phyloP scores from a whole-genome alignment of 164 flowering plant genomes.

The Kingdonia uniflora region DNA sequence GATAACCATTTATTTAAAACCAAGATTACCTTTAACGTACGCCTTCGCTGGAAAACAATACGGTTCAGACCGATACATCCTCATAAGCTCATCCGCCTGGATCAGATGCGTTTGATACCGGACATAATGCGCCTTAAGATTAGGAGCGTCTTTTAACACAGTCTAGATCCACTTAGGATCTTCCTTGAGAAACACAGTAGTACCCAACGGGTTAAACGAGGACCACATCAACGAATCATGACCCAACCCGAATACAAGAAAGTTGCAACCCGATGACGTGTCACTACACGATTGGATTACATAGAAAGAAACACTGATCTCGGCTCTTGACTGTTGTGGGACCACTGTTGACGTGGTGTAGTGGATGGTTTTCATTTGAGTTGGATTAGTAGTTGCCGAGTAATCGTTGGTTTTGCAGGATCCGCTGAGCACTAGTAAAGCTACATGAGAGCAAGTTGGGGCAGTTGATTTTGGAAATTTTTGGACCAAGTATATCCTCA shows the following conservation, averaged over 20 bases:
- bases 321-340: constrained; percentile 23
- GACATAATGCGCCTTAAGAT: constrained; percentile 37
- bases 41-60: constrained; percentile 21
- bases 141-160: constrained; percentile 37
- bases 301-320: constrained; percentile 24
- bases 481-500: too few relatives aligned
- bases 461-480: too few relatives aligned
- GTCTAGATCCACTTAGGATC: constrained; percentile 52
- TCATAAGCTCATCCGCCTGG: constrained; percentile 42
- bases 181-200: constrained; percentile 51
- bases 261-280: constrained; percentile 36
- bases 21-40: neutral
- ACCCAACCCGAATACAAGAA: constrained; percentile 43
- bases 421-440: too few relatives aligned
- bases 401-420: neutral
- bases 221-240: constrained; percentile 39
- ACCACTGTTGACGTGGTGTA: constrained; percentile 25
- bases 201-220: constrained; percentile 27
- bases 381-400: neutral
- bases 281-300: constrained; percentile 14
- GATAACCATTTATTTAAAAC: too few relatives aligned
- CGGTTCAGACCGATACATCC: constrained; percentile 21
- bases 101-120: constrained; percentile 43
- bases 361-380: constrained; percentile 18
- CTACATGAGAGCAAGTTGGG: too few relatives aligned